Base-by-base conservation (phyloP, 129 eudicot genomes). In the Sambucus nigra region DNA sequence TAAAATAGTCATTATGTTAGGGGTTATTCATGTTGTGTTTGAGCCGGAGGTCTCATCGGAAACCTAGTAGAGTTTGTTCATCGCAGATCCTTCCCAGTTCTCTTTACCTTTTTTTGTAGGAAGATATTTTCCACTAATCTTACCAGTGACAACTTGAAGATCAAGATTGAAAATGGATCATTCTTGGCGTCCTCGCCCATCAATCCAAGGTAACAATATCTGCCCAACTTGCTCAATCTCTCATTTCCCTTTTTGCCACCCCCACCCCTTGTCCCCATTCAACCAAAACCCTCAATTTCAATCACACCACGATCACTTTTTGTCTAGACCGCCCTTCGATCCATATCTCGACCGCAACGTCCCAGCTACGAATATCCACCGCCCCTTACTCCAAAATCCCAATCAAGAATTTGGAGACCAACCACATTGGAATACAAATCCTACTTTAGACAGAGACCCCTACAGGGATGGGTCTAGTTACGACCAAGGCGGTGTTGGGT, bases 161-260 rank as follows among this genome's bases (percentile, higher is more conserved):
- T 42, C 48, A 42, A 42, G 20, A 16, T 42, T 20, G 4, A 42
- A 9, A 16, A 42, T 42, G 48, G 48, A 53, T 14, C 75, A 74
- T 74, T 59, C 86, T 69, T 81, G 95, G 89, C 95, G 82, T 45
- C 73, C 74, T 41, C 60, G 65, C 4, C 79, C 71, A 19, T 59
- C 74, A 57, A 59, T 63, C 51, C 74, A 60, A 69, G 80, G 71
- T 72, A 80, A 75, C 33, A 70, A 55, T 46, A 58, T 77, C 69
- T 88, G 97, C 61, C 94, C 97, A 8, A 48, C 52, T 47, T 88
- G 97, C 68, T 77, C 84, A 20, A 23, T 53, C 19, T 64, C 76
- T 1, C 97, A 88, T 80, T 88, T 80, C 75, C 97, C 97, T 0
- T 76, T 88, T 70, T 80, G 97, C 64, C 77, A 87, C 17, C 80